phyloP scores from a whole-genome alignment of 2,329 filamentous ascomycete genomes.

The Delphinella strobiligena region DNA sequence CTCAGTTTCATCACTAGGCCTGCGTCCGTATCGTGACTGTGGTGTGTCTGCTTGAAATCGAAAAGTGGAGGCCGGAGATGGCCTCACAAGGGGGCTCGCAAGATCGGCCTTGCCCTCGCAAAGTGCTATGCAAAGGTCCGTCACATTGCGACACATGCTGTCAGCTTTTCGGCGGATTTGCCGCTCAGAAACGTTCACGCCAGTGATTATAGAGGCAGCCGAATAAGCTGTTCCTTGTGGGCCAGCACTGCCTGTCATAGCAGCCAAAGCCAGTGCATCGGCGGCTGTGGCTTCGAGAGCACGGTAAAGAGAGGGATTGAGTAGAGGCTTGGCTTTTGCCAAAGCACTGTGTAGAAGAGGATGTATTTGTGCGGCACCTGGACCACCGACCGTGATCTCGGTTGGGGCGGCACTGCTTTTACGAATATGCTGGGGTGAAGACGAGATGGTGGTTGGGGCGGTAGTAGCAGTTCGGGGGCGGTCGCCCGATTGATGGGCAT shows the following conservation, averaged over 20 bases:
- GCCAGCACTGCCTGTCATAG: conserved; percentile 63
- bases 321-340: conserved; percentile 58
- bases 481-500: conserved; percentile 59
- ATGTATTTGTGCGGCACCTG: conserved; percentile 47
- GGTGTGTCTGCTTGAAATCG: conserved; percentile 3
- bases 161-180: conserved; percentile 84
- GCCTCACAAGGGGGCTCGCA: neutral
- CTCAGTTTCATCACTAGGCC: conserved; percentile 5
- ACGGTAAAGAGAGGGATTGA: conserved; percentile 61
- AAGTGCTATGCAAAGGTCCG: conserved; percentile 80
- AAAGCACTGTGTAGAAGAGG: conserved; percentile 72
- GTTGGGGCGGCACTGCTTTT: conserved; percentile 27
- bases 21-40: conserved; percentile 3
- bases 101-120: conserved; percentile 17
- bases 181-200: conserved; percentile 56
- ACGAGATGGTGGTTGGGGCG: conserved; percentile 78
- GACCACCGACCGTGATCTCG: conserved; percentile 26
- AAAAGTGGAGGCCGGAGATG: neutral
- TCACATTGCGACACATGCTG: conserved; percentile 82
- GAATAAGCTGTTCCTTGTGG: conserved; percentile 51
- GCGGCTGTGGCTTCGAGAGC: conserved; percentile 69
- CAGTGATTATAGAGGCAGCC: conserved; percentile 52
- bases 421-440: conserved; percentile 64
- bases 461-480: conserved; percentile 85
- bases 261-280: conserved; percentile 68